Conservation (phyloP, 257 asterid species). For the Penstemon davidsonii region DNA sequence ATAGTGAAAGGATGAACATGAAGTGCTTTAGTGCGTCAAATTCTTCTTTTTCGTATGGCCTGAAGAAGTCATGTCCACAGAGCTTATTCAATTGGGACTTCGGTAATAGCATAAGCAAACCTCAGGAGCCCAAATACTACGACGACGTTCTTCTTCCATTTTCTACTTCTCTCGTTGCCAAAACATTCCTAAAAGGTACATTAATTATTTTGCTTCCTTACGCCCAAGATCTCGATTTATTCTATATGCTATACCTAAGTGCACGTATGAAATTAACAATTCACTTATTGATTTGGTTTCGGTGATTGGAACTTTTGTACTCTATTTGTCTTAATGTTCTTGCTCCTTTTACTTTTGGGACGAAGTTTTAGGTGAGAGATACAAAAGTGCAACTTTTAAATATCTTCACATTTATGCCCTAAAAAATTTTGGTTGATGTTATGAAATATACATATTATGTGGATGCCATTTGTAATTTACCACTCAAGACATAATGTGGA, state of each 20-base stretch:
- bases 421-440: no score
- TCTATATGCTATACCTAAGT: no score
- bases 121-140: slow-evolving; percentile 51
- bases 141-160: slow-evolving; percentile 63
- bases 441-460: no score
- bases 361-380: no score
- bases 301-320: no score
- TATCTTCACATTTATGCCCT: no score
- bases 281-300: no score
- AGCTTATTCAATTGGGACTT: slow-evolving; percentile 72
- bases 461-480: no score
- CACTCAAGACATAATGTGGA: no score
- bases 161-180: slow-evolving; percentile 57
- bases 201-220: neutral
- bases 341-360: neutral
- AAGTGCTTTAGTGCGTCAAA: slow-evolving; percentile 39
- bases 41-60: slow-evolving; percentile 31
- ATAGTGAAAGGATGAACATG: slow-evolving; percentile 21
- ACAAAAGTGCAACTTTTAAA: no score
- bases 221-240: no score
- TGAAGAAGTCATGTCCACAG: slow-evolving; percentile 35
- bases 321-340: neutral
- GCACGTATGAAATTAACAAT: no score
- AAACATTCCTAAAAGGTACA: slow-evolving; percentile 73
- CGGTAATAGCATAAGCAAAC: slow-evolving; percentile 44